Base-by-base conservation (phyloP, 1,139 yeast species). In the Zygoascus meyerae region DNA sequence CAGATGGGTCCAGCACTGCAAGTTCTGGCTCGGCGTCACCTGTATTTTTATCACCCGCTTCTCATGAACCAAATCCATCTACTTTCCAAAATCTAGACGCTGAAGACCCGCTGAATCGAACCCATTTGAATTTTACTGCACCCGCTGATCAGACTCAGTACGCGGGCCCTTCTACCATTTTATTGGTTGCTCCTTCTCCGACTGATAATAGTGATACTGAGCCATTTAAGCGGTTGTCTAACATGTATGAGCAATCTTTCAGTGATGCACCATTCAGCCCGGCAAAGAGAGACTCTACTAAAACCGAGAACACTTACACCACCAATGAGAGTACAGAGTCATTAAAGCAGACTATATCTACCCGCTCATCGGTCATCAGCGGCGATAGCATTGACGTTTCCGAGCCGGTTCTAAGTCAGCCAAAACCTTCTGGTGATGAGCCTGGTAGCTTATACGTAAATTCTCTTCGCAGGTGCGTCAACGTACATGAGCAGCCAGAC, bases 381-480 rank as follows among this genome's bases (percentile, higher is more conserved):
- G 9, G 5, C 14, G 16, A 14, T 9, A 35, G 39, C 14, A 5
- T 35, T 2, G 39, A 35, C 2, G 10, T 9, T 11, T 26, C n/a
- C 3, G 12, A n/a, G 2, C 12, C 29, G 10, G 29, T 18, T 35
- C 14, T 35, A 14, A 35, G 21, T 5, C 30, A 35, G 39, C 15
- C 39, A 9, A 21, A 21, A n/a, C 29, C 30, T 2, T 11, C 7
- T 35, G 39, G 29, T 5, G 39, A 35, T 11, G 39, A 35, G 32
- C 31, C 31, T 16, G 44, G 39, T 7, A 32, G 38, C 21, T 6
- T 14, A 11, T 41, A 41, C n/a, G 44, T 41, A 10, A 41, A 41
- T 18, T 26, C 31, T 12, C 34, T 41, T 29, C 39, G 44, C 12
- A n/a, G 36, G 34, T 33, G 26, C 26, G 44, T 35, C 12, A 33